Conservation (phyloP, 768 basidiomycete genomes). For the Psilocybe azurescens region DNA sequence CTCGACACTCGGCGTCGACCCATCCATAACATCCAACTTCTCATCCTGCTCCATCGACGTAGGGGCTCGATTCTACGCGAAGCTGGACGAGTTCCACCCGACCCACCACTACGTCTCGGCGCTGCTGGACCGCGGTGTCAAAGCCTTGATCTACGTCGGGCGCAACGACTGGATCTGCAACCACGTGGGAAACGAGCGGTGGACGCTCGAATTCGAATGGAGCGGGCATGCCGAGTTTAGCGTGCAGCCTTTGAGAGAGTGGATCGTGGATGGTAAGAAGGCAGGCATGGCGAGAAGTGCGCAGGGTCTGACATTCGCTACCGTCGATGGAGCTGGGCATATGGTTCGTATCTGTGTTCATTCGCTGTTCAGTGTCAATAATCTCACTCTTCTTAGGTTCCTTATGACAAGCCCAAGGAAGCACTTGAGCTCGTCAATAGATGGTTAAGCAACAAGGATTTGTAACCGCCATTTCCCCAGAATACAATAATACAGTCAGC, state of each 20-base stretch:
- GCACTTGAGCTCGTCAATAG: constrained; percentile 20
- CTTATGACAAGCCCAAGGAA: constrained; percentile 22
- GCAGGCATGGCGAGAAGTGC: constrained; percentile 39
- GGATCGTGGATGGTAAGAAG: constrained; percentile 56
- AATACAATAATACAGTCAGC: background rate
- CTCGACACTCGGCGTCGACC: constrained; percentile 64
- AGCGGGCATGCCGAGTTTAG: constrained; percentile 54
- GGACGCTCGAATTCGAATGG: constrained; percentile 76
- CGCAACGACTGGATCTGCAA: constrained; percentile 79
- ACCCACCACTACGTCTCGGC: constrained; percentile 63
- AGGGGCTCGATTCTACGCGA: constrained; percentile 45
- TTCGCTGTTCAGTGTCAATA: background rate
- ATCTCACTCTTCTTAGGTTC: constrained; percentile 10
- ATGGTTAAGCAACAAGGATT: constrained; percentile 14
- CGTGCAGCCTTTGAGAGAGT: constrained; percentile 50
- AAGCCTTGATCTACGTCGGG: constrained; percentile 72
- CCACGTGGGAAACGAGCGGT: constrained; percentile 73
- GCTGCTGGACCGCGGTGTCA: constrained; percentile 74
- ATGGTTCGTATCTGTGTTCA: constrained; percentile 45
- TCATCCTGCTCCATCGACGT: constrained; percentile 44
- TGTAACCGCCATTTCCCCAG: background rate
- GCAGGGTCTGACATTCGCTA: constrained; percentile 66
- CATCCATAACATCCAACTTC: constrained; percentile 38
- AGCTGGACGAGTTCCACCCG: constrained; percentile 49
- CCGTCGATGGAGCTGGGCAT: constrained; percentile 71